These are phyloP conservation scores for Poronia punctata DNA, from an alignment of 495 filamentous ascomycete species.

Conservation along the genomic window DNA sequence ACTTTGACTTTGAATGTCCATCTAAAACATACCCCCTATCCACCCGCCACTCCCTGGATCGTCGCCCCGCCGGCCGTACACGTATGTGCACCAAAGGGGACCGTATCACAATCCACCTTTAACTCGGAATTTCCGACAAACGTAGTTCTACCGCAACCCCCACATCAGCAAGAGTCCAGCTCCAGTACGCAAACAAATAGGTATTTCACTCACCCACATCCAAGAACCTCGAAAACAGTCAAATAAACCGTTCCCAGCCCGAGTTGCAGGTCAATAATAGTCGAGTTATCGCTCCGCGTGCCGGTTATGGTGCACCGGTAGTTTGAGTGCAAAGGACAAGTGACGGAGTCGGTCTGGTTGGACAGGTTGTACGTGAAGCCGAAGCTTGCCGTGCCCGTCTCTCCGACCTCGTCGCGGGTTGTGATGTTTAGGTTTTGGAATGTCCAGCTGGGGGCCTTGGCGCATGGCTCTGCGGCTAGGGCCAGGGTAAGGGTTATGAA, in stretches of 20 bases:
- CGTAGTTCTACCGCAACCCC: not conserved
- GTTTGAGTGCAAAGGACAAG: slow-evolving; percentile 17
- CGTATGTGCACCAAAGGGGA: not conserved
- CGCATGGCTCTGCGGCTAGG: not conserved
- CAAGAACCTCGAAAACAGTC: slow-evolving; percentile 1
- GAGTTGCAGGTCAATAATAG: slow-evolving; percentile 3
- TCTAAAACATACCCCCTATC: too few species aligned
- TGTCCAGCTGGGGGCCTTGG: slow-evolving; percentile 11
- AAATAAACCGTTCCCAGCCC: slow-evolving; percentile 1
- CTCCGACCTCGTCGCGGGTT: slow-evolving; percentile 12
- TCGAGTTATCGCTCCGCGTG: slow-evolving; percentile 11
- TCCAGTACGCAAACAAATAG: not conserved
- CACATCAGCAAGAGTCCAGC: not conserved
- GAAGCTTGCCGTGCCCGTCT: slow-evolving; percentile 10
- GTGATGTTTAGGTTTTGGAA: slow-evolving; percentile 13
- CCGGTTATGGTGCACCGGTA: slow-evolving; percentile 18
- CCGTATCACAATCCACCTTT: not conserved
- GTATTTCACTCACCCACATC: slow-evolving; percentile 1
- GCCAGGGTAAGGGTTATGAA: not conserved
- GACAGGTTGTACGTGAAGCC: slow-evolving; percentile 15
- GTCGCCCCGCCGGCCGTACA: slow-evolving; percentile 1
- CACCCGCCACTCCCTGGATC: not conserved
- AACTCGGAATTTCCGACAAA: slow-evolving; percentile 3
- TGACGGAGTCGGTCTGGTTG: slow-evolving; percentile 10
- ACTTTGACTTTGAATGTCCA: too few species aligned